Base-by-base conservation (phyloP, 805 yeast species). In the Metschnikowia matae region DNA sequence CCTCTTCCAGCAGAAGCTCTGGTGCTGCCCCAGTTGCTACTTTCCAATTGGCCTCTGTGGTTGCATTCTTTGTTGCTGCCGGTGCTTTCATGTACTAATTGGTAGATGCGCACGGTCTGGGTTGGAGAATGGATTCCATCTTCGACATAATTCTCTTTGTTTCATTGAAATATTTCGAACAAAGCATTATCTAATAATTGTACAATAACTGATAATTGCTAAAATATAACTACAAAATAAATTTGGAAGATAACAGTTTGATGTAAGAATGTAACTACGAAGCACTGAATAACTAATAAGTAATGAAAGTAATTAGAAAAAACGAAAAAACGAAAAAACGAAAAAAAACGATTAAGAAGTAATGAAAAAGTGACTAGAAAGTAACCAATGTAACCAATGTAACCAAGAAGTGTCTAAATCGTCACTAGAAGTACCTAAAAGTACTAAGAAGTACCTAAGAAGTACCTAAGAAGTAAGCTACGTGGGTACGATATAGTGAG, bases 11-110 rank as follows among this genome's bases (percentile, higher is more conserved):
- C 53, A 64, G 52, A 59, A 58, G 49, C 45, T 56, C 58, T 44
- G 71, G 55, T 47, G 71, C 69, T 55, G 48, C 66, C 23, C 44
- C 65, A 44, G 49, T 56, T 46, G 57, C 60, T 36, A 50, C 53
- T 42, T 61, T 61, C 52, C 57, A 58, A 58, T 58, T 67, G 42
- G 62, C 62, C 48, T 54, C 72, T 45, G 53, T 66, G 32, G 53
- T 65, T 52, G 67, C 68, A 42, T 65, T 64, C 49, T 60, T 71
- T 47, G 72, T 70, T 52, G 69, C 71, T 49, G 54, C 70, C 47
- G 76, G 75, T 59, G 64, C 70, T 41, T 68, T 70, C 54, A 62
- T 73, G 54, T 65, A 60, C 63, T 64, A 57, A 54, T 47, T 46
- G 29, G 46, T 15, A 2, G 18, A 21, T 6, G 31, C 29, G 29